phyloP scores from a whole-genome alignment of 768 basidiomycete genomes.

The Xerocomellus amylosporus region DNA sequence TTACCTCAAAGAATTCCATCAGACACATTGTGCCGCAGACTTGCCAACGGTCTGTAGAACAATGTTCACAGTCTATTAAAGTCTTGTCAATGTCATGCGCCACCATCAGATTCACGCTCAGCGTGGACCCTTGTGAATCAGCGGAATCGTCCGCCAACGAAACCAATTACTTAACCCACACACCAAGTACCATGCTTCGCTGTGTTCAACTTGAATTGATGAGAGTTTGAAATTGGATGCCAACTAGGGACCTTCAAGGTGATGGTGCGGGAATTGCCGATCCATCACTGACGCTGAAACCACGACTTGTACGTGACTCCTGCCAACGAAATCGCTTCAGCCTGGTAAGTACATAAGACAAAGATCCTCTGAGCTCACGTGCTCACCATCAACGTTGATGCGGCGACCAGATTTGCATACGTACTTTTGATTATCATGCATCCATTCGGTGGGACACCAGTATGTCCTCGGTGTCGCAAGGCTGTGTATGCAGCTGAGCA shows the following conservation, averaged over 20 bases:
- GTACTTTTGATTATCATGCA: conserved; percentile 52
- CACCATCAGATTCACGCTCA: background rate
- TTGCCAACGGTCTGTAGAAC: no score
- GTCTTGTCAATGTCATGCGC: background rate
- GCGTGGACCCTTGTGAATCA: background rate
- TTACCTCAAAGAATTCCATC: background rate
- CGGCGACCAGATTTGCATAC: background rate
- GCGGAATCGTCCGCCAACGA: background rate
- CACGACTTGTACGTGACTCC: background rate
- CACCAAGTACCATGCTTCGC: background rate
- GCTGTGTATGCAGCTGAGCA: conserved; percentile 88
- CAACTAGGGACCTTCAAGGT: background rate
- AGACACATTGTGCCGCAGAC: no score
- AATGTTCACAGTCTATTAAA: background rate
- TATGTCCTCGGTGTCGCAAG: conserved; percentile 73
- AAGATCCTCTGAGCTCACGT: background rate
- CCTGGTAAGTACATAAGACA: conserved; percentile 11
- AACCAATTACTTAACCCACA: background rate
- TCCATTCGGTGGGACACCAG: conserved; percentile 66
- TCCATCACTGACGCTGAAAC: background rate
- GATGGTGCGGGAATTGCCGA: conserved; percentile 18
- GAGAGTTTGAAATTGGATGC: background rate
- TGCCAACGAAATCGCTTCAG: background rate
- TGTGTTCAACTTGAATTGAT: background rate
- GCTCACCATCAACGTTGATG: conserved; percentile 3